Evolutionary conservation across 139 green algal species (phyloP).

Genomic region (Desmodesmus armatus): DNA sequence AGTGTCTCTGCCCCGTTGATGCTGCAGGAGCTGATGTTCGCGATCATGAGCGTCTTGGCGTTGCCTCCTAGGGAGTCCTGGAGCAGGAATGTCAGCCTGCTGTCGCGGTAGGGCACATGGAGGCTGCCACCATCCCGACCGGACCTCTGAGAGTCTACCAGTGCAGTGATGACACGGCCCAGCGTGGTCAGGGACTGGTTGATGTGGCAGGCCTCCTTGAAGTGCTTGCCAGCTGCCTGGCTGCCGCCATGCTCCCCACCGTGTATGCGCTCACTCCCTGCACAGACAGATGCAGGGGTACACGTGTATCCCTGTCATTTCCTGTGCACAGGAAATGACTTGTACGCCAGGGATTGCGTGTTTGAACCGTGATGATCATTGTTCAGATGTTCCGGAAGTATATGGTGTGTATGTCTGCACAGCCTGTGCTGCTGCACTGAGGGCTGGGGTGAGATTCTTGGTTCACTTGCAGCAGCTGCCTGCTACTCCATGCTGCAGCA

Average conservation of each 20-base stretch:
- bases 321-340: too few relatives aligned
- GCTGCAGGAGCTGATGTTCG: slow-evolving; percentile 82
- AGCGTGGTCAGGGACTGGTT: slow-evolving; percentile 96
- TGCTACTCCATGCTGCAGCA: too few relatives aligned
- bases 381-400: too few relatives aligned
- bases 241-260: slow-evolving; percentile 69
- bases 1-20: slow-evolving; percentile 81
- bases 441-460: too few relatives aligned
- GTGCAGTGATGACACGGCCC: slow-evolving; percentile 90
- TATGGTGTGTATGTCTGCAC: too few relatives aligned
- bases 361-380: too few relatives aligned
- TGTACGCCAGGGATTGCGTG: too few relatives aligned
- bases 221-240: slow-evolving; percentile 84
- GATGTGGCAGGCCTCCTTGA: slow-evolving; percentile 95
- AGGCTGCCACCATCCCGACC: slow-evolving; percentile 12
- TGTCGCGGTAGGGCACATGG: slow-evolving; percentile 97
- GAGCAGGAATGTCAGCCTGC: slow-evolving; percentile 96
- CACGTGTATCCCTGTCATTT: too few relatives aligned
- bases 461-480: too few relatives aligned
- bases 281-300: too few relatives aligned
- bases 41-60: slow-evolving; percentile 95
- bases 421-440: too few relatives aligned
- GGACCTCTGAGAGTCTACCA: slow-evolving; percentile 77
- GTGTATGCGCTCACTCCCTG: slow-evolving; percentile 88
- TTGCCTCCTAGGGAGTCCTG: slow-evolving; percentile 96